phyloP scores from a whole-genome alignment of 345 rosid genomes.

The Bretschneidera sinensis region DNA sequence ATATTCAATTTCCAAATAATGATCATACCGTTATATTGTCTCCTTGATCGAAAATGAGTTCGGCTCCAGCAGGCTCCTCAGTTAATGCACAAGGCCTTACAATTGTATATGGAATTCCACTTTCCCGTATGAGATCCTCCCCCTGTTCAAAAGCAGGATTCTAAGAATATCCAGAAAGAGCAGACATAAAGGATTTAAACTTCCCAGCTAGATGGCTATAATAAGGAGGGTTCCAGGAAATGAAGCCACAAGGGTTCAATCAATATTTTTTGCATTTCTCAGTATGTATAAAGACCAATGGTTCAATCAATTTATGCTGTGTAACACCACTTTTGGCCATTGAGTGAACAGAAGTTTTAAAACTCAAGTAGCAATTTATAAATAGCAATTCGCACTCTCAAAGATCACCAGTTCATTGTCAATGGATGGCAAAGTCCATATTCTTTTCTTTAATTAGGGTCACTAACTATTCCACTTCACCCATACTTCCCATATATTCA shows the following conservation, averaged over 20 bases:
- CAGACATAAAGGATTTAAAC: not conserved
- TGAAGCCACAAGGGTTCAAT: not conserved
- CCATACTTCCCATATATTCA: too few relatives aligned
- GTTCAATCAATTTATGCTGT: too few relatives aligned
- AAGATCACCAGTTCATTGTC: too few relatives aligned
- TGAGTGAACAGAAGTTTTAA: too few relatives aligned
- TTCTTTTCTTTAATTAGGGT: too few relatives aligned
- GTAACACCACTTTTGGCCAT: too few relatives aligned
- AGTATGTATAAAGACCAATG: too few relatives aligned
- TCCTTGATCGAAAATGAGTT: conserved; percentile 90
- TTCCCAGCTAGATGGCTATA: conserved; percentile 1
- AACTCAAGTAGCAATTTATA: too few relatives aligned
- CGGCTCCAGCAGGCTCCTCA: conserved; percentile 97
- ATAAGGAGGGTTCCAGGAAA: not conserved
- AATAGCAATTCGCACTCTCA: too few relatives aligned
- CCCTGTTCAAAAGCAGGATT: conserved; percentile 38
- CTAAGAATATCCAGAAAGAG: conserved; percentile 1
- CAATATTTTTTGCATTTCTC: too few relatives aligned
- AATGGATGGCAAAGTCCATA: too few relatives aligned
- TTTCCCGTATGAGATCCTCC: conserved; percentile 80
- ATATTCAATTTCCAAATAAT: not conserved
- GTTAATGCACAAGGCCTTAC: conserved; percentile 92
- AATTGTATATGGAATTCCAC: conserved; percentile 82
- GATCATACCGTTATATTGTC: conserved; percentile 74
- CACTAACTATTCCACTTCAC: too few relatives aligned